Percentiles rank a stretch among this genome's conserved stretches.
phyloP scores from a whole-genome alignment of 768 basidiomycete species.

The Trametes coccinea region DNA sequence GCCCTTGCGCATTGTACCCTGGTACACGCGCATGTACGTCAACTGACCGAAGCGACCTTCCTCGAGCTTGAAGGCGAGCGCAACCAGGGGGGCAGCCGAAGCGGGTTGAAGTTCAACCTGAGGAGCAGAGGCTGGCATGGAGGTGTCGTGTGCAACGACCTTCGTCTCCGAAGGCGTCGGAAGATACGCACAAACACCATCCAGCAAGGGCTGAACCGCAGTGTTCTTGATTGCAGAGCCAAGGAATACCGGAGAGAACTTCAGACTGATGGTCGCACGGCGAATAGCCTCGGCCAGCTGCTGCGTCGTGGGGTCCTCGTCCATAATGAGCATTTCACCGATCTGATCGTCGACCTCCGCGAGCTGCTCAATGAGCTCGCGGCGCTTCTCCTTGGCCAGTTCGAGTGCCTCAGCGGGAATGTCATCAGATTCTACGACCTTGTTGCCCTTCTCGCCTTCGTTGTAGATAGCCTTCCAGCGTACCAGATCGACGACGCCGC shows the following conservation, averaged over 20 bases:
- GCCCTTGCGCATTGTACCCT: conserved; percentile 88
- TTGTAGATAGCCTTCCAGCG: conserved; percentile 95
- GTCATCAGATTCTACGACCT: conserved; percentile 80
- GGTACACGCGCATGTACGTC: conserved; percentile 98
- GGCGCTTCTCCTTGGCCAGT: conserved; percentile 80
- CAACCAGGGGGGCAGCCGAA: conserved; percentile 83
- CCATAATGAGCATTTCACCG: conserved; percentile 88
- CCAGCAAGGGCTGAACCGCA: conserved; percentile 88
- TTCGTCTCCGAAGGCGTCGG: conserved; percentile 82
- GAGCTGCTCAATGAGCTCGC: conserved; percentile 90
- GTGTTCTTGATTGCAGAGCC: conserved; percentile 99
- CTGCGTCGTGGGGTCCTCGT: conserved; percentile 67
- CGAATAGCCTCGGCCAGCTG: conserved; percentile 86
- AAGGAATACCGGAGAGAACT: conserved; percentile 95
- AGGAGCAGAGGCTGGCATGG: conserved; percentile 61
- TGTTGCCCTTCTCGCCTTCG: conserved; percentile 85
- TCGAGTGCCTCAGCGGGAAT: conserved; percentile 77
- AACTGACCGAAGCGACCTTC: conserved; percentile 97
- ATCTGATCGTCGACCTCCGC: conserved; percentile 96
- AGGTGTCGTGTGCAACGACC: conserved; percentile 81
- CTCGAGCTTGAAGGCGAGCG: conserved; percentile 96
- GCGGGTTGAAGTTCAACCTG: conserved; percentile 80
- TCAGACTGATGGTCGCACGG: conserved; percentile 82
- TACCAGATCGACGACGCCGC: conserved; percentile 92
- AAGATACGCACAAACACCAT: conserved; percentile 94